A percentile compares a stretch with the other conserved stretches of the same genome.
These are phyloP conservation scores for Houttuynia cordata DNA, from an alignment of 164 flowering plant species.

Conservation along the genomic window DNA sequence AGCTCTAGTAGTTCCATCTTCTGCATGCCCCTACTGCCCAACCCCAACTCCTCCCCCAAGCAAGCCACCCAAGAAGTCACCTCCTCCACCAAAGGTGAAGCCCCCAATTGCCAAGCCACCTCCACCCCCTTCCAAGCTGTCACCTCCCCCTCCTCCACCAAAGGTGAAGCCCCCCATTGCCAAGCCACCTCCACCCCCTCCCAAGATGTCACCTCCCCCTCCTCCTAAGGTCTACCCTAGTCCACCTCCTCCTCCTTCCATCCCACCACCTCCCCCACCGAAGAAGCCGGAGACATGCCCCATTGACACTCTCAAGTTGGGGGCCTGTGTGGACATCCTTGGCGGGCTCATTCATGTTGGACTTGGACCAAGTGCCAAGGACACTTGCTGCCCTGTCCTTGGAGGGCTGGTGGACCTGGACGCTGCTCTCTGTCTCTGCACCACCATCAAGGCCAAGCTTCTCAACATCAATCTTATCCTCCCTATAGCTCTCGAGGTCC, in stretches of 20 bases:
- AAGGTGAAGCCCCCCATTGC: slow-evolving; percentile 6
- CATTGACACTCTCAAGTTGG: slow-evolving; percentile 49
- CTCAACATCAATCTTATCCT: slow-evolving; percentile 35
- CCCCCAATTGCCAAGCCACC: slow-evolving; percentile 18
- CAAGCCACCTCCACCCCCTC: slow-evolving; percentile 4
- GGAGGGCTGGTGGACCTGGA: slow-evolving; percentile 48
- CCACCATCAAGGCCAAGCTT: slow-evolving; percentile 48
- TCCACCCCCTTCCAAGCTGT: no score
- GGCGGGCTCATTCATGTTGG: slow-evolving; percentile 54
- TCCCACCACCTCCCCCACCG: slow-evolving; percentile 6
- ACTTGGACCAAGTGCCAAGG: slow-evolving; percentile 32
- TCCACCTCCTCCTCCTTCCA: slow-evolving; percentile 14
- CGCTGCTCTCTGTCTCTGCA: slow-evolving; percentile 66
- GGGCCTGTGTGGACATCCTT: slow-evolving; percentile 54
- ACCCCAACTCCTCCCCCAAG: slow-evolving; percentile 22
- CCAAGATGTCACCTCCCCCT: not conserved
- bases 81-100: not conserved
- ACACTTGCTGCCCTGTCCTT: slow-evolving; percentile 53
- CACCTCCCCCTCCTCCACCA: slow-evolving; percentile 4
- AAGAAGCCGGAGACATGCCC: slow-evolving; percentile 38
- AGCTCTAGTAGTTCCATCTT: slow-evolving; percentile 15
- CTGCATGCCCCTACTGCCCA: slow-evolving; percentile 28
- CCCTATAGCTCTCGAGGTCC: slow-evolving; percentile 55
- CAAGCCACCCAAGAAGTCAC: slow-evolving; percentile 5
- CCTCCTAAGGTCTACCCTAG: slow-evolving; percentile 12